Evolutionary conservation across 2,329 filamentous ascomycete species (phyloP), one percentile per base, ranked within the genome.

Genomic region (Sarocladiaceae sp.): DNA sequence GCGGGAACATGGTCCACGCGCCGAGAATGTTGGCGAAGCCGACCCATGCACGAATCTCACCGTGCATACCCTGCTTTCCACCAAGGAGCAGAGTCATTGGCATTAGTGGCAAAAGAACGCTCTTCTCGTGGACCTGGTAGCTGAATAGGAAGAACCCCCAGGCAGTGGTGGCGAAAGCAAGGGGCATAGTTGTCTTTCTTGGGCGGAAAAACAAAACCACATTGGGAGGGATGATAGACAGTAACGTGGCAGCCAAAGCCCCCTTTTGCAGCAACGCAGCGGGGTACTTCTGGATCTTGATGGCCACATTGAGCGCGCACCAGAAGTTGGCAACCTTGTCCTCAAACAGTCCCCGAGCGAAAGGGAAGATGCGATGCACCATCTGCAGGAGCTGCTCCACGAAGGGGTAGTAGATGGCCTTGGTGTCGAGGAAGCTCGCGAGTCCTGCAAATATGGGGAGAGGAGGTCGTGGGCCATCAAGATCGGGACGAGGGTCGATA

Each of bases 271-370:
- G 77, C 5, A 88, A 62, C 6, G 76, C 73, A 3, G 80, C 64
- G 1, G 87, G 80, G 52, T 88, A 93, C 15, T 78, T 69, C 50
- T 85, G 78, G 29, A 98, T 78, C 66, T 98, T 98, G 67, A 95
- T 74, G 45, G 94, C 74, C 1, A 93, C 84, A 60, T 97, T 94
- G 45, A 91, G 73, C 4, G 89, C 84, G 60, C 93, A 98, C 93
- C 93, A 98, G 57, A 96, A 85, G 60, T 98, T 98, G 57, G 93
- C 93, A 16, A 98, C 94, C 65, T 98, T 98, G 69, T 97, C 93
- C 66, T 98, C 94, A 57, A 97, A 98, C 6, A 98, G 69, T 3
- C 93, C 93, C n/a, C 93, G 82, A 1, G 90, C 82, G 59, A 98
- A 96, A 1, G 94, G 93, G 56, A 98, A 97, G 46, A 97, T 78